Percentiles rank a stretch among this genome's conserved stretches.
Evolutionary conservation across 176 grass and related monocot species (phyloP).

Genomic region (Oryza officinalis): DNA sequence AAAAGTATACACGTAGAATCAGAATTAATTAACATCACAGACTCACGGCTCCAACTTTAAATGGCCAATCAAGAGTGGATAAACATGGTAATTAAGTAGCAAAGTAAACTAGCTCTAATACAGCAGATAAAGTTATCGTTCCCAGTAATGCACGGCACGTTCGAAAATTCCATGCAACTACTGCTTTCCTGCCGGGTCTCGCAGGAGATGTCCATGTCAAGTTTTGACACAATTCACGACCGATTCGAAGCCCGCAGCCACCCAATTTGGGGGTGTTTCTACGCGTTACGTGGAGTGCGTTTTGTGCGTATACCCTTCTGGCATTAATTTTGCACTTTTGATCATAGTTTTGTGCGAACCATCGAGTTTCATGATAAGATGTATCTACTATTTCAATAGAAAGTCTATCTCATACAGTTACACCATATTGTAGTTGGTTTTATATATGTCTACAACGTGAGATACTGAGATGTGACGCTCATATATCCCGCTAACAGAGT

Average conservation of each 20-base stretch:
- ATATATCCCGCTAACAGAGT: neutral
- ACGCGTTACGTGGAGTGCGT: constrained; percentile 8
- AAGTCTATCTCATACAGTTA: too few relatives aligned
- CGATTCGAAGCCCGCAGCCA: constrained; percentile 18
- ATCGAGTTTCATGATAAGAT: too few relatives aligned
- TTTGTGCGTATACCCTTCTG: neutral
- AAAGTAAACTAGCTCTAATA: neutral
- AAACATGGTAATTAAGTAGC: constrained; percentile 13
- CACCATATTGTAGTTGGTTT: too few relatives aligned
- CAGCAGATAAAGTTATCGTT: neutral
- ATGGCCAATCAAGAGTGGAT: constrained; percentile 17
- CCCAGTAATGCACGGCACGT: neutral
- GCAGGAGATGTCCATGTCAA: neutral
- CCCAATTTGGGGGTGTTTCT: neutral
- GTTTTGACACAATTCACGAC: constrained; percentile 2
- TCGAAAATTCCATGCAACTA: neutral
- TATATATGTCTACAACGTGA: too few relatives aligned
- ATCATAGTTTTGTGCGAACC: too few relatives aligned
- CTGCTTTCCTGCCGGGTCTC: neutral
- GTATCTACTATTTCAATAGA: too few relatives aligned
- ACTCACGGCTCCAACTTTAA: neutral
- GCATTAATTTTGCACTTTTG: constrained; percentile 9
- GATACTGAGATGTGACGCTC: too few relatives aligned
- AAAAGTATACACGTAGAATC: neutral
- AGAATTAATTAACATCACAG: constrained; percentile 1